Percentiles rank a stretch among this genome's conserved stretches.
These are phyloP conservation scores for Solanum medicagineum DNA, from an alignment of 257 asterid species.

Conservation along the genomic window DNA sequence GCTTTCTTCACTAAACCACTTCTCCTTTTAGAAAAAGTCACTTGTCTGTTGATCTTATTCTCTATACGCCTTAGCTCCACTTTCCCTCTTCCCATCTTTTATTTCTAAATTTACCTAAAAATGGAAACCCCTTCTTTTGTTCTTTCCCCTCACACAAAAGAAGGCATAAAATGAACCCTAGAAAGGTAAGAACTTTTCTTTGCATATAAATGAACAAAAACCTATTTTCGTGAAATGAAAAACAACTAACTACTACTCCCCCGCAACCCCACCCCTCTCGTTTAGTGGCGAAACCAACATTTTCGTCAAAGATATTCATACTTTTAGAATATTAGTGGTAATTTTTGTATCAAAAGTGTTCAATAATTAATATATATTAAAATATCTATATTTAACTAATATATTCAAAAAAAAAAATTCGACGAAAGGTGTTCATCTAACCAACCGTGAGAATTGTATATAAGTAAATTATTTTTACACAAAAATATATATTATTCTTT, in stretches of 20 bases:
- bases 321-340: no score
- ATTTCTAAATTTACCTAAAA: constrained; percentile 12
- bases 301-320: no score
- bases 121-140: constrained; percentile 30
- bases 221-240: neutral
- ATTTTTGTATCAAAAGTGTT: no score
- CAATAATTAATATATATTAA: no score
- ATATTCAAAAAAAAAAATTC: no score
- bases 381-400: no score
- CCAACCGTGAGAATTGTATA: no score
- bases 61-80: constrained; percentile 62
- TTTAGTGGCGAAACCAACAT: no score
- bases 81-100: constrained; percentile 64
- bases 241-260: neutral
- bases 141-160: neutral
- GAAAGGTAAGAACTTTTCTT: neutral
- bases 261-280: no score
- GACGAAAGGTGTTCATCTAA: no score
- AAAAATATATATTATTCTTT: no score
- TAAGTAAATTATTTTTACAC: no score
- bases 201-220: neutral
- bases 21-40: neutral
- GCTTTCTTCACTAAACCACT: neutral
- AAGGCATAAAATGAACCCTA: neutral
- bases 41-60: constrained; percentile 43